Conservation (phyloP, 1,284 basidiomycete genomes). For the Mycena sp. region DNA sequence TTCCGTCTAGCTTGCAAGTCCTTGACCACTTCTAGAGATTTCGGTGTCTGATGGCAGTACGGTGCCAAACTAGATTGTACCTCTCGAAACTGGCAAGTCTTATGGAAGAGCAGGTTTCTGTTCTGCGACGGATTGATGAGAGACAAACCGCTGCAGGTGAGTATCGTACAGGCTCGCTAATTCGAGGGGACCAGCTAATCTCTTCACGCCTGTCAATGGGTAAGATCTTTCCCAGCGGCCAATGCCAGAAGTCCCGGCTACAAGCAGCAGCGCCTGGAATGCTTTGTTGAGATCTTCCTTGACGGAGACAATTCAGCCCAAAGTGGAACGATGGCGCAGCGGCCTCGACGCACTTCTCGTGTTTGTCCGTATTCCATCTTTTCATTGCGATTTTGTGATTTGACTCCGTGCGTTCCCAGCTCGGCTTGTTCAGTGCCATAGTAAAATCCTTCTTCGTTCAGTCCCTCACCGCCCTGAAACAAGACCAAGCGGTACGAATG, state of each 20-base stretch:
- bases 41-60: not conserved
- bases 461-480: slow-evolving; percentile 23
- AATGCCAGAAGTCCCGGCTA: slow-evolving; percentile 33
- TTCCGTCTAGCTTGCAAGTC: not conserved
- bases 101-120: slow-evolving; percentile 33
- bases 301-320: slow-evolving; percentile 29
- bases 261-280: slow-evolving; percentile 33
- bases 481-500: slow-evolving; percentile 27
- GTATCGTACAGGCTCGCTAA: not conserved
- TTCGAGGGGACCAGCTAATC: not conserved
- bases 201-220: too few relatives aligned
- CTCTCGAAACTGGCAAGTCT: slow-evolving; percentile 16
- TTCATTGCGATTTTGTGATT: not conserved
- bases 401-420: not conserved
- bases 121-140: slow-evolving; percentile 31
- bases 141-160: slow-evolving; percentile 31
- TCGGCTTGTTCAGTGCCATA: slow-evolving; percentile 34
- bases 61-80: slow-evolving; percentile 1
- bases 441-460: slow-evolving; percentile 34
- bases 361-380: slow-evolving; percentile 21
- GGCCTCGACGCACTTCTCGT: slow-evolving; percentile 33
- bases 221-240: slow-evolving; percentile 30
- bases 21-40: not conserved
- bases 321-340: slow-evolving; percentile 33
- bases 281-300: slow-evolving; percentile 30